These are phyloP conservation scores for Rhazya stricta DNA, from an alignment of 257 asterid genomes.

Conservation along the genomic window DNA sequence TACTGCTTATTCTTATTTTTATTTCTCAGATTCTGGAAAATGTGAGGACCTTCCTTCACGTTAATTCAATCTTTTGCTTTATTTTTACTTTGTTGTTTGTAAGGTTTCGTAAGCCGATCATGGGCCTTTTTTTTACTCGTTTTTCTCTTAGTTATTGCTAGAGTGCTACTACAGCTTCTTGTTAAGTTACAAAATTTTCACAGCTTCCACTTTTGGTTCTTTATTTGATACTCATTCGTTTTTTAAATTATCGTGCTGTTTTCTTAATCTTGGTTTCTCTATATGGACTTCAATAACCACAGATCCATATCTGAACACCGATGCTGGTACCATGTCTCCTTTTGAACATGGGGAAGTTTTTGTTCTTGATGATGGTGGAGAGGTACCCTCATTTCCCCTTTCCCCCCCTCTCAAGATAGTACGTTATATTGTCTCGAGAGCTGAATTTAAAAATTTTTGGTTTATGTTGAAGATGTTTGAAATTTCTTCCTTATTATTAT, in stretches of 20 bases:
- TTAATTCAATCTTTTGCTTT: neutral
- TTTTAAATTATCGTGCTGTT: neutral
- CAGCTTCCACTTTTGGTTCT: neutral
- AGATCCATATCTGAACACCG: conserved; percentile 93
- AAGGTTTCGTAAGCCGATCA: neutral
- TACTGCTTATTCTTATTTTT: neutral
- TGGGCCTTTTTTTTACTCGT: neutral
- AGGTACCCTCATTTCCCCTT: conserved; percentile 47
- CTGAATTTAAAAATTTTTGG: neutral
- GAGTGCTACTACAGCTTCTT: neutral
- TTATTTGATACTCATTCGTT: neutral
- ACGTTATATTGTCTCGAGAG: neutral
- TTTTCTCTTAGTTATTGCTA: neutral
- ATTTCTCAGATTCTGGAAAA: neutral
- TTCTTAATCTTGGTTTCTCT: conserved; percentile 4
- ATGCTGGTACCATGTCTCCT: conserved; percentile 99
- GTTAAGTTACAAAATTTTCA: neutral
- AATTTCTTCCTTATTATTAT: neutral
- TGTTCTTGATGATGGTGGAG: conserved; percentile 98
- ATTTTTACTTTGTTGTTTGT: neutral
- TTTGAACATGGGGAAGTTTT: conserved; percentile 99
- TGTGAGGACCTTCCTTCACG: neutral
- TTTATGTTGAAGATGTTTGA: neutral
- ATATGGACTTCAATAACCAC: conserved; percentile 16
- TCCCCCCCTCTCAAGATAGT: neutral